A percentile compares a stretch with the other conserved stretches of the same genome.
phyloP scores from a whole-genome alignment of 148 eudicot genomes.

The Bassia scoparia region DNA sequence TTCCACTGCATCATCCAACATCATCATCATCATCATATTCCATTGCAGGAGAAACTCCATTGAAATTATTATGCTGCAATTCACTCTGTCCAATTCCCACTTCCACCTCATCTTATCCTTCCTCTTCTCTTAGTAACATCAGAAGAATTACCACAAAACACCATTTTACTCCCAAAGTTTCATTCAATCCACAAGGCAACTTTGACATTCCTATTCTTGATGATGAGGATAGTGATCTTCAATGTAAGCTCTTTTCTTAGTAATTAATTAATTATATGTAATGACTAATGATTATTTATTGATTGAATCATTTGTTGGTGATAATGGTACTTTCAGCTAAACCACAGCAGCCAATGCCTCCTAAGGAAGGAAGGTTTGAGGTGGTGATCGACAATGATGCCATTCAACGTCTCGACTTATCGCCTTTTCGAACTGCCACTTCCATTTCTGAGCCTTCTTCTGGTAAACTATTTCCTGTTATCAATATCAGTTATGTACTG shows the following conservation, averaged over 20 bases:
- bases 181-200: slow-evolving; percentile 82
- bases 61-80: not conserved
- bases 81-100: not conserved
- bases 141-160: not conserved
- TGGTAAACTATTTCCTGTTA: slow-evolving; percentile 32
- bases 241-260: slow-evolving; percentile 4
- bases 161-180: slow-evolving; percentile 47
- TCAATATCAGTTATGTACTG: not conserved
- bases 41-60: slow-evolving; percentile 29
- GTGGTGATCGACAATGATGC: slow-evolving; percentile 55
- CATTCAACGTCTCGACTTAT: slow-evolving; percentile 60
- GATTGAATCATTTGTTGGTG: not conserved
- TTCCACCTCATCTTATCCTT: not conserved
- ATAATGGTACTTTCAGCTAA: slow-evolving; percentile 19
- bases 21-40: slow-evolving; percentile 4
- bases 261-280: not conserved
- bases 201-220: slow-evolving; percentile 62
- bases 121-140: not conserved
- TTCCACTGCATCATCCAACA: not conserved
- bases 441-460: slow-evolving; percentile 44
- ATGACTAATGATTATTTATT: not conserved
- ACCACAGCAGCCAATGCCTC: slow-evolving; percentile 67
- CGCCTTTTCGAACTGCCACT: slow-evolving; percentile 55
- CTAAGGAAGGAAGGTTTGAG: slow-evolving; percentile 64
- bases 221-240: slow-evolving; percentile 38